Conservation (phyloP, 208 protist genomes). For the Acanthamoeba divionensis region DNA sequence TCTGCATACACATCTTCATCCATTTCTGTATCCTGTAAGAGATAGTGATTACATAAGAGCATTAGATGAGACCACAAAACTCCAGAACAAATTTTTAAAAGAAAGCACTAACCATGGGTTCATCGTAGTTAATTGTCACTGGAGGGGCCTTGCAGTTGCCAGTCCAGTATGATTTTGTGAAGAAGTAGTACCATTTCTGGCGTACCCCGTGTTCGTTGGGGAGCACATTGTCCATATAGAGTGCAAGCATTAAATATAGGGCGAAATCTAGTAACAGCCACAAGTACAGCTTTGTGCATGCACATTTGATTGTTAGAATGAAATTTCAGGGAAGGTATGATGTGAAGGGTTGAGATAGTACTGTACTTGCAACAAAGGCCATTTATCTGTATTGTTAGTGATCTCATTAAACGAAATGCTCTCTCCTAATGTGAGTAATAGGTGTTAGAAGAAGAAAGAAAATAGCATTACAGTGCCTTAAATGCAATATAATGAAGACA, state of each 20-base stretch:
- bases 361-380: background rate
- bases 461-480: background rate
- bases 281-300: background rate
- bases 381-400: slow-evolving; percentile 11
- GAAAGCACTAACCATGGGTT: too few relatives aligned
- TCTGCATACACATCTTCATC: slow-evolving; percentile 56
- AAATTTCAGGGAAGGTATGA: background rate
- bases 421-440: too few relatives aligned
- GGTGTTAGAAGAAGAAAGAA: too few relatives aligned
- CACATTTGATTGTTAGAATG: background rate
- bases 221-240: slow-evolving; percentile 51
- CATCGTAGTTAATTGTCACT: too few relatives aligned
- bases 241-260: slow-evolving; percentile 1
- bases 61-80: background rate
- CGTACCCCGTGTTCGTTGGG: slow-evolving; percentile 41
- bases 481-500: background rate
- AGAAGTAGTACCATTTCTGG: slow-evolving; percentile 13
- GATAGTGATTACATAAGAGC: too few relatives aligned
- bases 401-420: slow-evolving; percentile 17
- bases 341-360: background rate
- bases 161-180: slow-evolving; percentile 55
- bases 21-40: background rate
- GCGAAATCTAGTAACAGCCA: slow-evolving; percentile 39
- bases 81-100: too few relatives aligned
- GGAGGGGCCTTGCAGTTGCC: too few relatives aligned